Conservation (phyloP, 805 yeast genomes). For the Wickerhamiella cacticola region DNA sequence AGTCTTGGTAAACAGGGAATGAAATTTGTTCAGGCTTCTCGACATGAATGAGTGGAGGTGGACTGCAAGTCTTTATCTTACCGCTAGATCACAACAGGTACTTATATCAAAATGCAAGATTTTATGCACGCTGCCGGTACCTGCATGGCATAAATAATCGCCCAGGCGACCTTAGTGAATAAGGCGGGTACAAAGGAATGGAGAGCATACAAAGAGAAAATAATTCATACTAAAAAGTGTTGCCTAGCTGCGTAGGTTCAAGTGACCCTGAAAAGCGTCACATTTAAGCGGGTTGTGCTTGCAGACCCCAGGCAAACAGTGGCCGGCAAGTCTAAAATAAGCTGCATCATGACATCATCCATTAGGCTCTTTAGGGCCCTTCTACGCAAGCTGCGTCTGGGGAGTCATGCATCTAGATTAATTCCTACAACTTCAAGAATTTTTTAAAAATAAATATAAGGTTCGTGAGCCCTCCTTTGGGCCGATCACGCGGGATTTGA, state of each 20-base stretch:
- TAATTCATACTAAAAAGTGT: too few species aligned
- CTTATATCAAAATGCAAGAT: background rate
- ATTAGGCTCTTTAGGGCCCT: background rate
- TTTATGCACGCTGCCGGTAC: slow-evolving; percentile 3
- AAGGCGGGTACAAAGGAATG: slow-evolving; percentile 1
- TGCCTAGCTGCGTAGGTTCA: too few species aligned
- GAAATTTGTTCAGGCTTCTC: background rate
- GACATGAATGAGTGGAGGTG: slow-evolving; percentile 1
- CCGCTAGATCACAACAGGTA: too few species aligned
- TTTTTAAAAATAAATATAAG: background rate
- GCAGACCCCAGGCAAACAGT: background rate
- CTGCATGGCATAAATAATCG: slow-evolving; percentile 4
- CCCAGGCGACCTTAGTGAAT: background rate
- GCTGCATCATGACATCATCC: background rate
- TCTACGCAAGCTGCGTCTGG: background rate
- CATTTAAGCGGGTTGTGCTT: too few species aligned
- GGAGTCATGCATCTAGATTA: background rate
- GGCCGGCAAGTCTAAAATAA: background rate
- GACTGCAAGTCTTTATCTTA: background rate
- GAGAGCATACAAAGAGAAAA: background rate
- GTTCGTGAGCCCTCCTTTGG: background rate
- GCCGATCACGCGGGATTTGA: background rate
- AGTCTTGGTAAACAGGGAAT: background rate
- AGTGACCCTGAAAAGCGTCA: too few species aligned
- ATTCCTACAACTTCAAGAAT: background rate